Conservation (phyloP, 257 asterid species). For the Solanum bukasovii region DNA sequence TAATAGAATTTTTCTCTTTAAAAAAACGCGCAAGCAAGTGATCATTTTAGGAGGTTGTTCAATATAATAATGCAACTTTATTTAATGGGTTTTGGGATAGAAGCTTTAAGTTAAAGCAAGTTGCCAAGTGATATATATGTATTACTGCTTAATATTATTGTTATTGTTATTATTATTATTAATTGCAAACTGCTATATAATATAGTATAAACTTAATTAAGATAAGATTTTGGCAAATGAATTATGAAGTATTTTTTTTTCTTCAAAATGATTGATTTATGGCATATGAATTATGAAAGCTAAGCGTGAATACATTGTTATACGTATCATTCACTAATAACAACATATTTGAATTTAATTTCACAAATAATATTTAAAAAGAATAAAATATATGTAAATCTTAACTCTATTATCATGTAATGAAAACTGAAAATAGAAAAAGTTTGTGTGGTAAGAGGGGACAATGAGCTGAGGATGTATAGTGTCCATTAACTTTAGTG, state of each 20-base stretch:
- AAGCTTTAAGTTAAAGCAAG: not conserved
- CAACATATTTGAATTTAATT: too few relatives aligned
- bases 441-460: not conserved
- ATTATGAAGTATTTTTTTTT: too few relatives aligned
- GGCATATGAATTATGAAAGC: not conserved
- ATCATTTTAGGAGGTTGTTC: too few relatives aligned
- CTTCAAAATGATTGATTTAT: not conserved
- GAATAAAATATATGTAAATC: too few relatives aligned
- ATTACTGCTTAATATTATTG: not conserved
- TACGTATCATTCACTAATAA: too few relatives aligned
- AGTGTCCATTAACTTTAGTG: not conserved
- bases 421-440: not conserved
- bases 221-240: too few relatives aligned
- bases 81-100: not conserved
- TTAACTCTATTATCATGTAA: not conserved
- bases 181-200: too few relatives aligned
- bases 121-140: not conserved
- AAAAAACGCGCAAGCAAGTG: not conserved
- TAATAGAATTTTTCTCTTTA: not conserved
- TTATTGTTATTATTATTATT: not conserved
- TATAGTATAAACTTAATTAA: too few relatives aligned
- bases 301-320: not conserved
- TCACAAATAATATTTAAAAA: too few relatives aligned
- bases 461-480: not conserved
- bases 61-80: not conserved